phyloP scores from a whole-genome alignment of 2,329 filamentous ascomycete genomes.

The Calonectria pseudoturangicola region DNA sequence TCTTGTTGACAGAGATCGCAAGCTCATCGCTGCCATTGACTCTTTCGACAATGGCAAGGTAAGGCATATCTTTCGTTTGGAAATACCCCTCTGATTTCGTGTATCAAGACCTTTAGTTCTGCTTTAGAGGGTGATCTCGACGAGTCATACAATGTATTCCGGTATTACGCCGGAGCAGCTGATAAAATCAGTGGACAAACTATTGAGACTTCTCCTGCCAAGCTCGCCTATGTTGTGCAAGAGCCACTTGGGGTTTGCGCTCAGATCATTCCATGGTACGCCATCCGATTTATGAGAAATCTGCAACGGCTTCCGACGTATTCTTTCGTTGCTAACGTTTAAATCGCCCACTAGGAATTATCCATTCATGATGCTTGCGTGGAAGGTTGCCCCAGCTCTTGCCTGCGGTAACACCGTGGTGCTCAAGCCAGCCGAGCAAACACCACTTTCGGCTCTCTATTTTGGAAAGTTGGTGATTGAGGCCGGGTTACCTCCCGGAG shows the following conservation, averaged over 20 bases:
- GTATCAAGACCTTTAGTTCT: conserved; percentile 45
- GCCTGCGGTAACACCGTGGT: conserved; percentile 76
- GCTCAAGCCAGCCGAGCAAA: conserved; percentile 76
- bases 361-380: too few relatives aligned
- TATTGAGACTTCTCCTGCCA: conserved; percentile 77
- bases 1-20: conserved; percentile 38
- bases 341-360: background rate
- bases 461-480: too few relatives aligned
- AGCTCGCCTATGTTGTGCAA: conserved; percentile 80
- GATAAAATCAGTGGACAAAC: conserved; percentile 82
- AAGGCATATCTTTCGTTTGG: background rate
- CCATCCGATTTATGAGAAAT: background rate
- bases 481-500: too few relatives aligned
- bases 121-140: conserved; percentile 76
- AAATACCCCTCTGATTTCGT: background rate
- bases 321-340: background rate
- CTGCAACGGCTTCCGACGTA: background rate
- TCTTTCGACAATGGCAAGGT: conserved; percentile 35
- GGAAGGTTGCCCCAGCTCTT: too few relatives aligned
- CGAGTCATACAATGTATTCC: conserved; percentile 64
- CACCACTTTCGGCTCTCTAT: conserved; percentile 63
- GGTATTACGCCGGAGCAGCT: conserved; percentile 82
- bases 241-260: conserved; percentile 82
- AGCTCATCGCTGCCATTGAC: conserved; percentile 41
- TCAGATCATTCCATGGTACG: conserved; percentile 75